These are phyloP conservation scores for Tylopilus sp. DNA, from an alignment of 768 basidiomycete genomes.

Conservation along the genomic window DNA sequence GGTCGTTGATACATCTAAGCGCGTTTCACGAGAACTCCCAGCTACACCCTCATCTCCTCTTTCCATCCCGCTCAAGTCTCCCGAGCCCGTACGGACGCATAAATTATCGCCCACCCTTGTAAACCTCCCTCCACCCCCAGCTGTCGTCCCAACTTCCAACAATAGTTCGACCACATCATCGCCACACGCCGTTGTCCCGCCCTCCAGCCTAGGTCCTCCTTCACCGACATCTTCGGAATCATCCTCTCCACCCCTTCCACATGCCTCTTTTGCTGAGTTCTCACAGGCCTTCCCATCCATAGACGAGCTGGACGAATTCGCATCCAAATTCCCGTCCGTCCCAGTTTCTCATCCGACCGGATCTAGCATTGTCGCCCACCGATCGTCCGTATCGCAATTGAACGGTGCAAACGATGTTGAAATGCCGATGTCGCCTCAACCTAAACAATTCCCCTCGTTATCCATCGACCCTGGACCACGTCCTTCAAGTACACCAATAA, in stretches of 20 bases:
- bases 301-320: slow-evolving; percentile 64
- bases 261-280: slow-evolving; percentile 52
- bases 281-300: slow-evolving; percentile 71
- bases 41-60: slow-evolving; percentile 32
- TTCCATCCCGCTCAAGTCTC: slow-evolving; percentile 26
- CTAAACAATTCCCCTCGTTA: slow-evolving; percentile 38
- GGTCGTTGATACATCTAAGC: slow-evolving; percentile 53
- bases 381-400: slow-evolving; percentile 24
- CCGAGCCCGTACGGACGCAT: slow-evolving; percentile 33
- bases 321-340: slow-evolving; percentile 47
- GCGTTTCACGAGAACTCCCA: slow-evolving; percentile 52
- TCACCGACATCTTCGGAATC: slow-evolving; percentile 71
- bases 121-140: slow-evolving; percentile 25
- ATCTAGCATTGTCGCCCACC: slow-evolving; percentile 16
- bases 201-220: slow-evolving; percentile 70
- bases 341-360: slow-evolving; percentile 42
- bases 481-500: slow-evolving; percentile 69
- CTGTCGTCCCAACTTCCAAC: slow-evolving; percentile 19
- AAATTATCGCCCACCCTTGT: slow-evolving; percentile 38
- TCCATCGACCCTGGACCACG: slow-evolving; percentile 49
- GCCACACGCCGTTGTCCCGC: slow-evolving; percentile 65
- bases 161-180: slow-evolving; percentile 39
- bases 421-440: slow-evolving; percentile 30
- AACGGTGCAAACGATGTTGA: slow-evolving; percentile 30
- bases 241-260: slow-evolving; percentile 50